phyloP scores from a whole-genome alignment of 768 basidiomycete genomes.

The Peribolospora baueri region DNA sequence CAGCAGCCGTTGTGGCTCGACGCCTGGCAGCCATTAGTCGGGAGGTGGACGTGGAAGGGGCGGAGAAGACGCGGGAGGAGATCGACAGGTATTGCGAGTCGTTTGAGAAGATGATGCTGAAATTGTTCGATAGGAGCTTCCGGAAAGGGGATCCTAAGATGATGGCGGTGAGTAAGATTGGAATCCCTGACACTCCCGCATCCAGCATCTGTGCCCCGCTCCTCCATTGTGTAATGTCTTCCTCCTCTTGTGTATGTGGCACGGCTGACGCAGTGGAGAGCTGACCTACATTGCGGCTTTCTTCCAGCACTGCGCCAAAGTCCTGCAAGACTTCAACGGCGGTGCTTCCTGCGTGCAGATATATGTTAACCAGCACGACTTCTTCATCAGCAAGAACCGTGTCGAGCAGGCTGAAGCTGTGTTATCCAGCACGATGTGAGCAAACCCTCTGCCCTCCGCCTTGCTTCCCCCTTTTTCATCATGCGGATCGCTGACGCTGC shows the following conservation, averaged over 20 bases:
- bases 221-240: not conserved
- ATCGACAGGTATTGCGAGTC: slow-evolving; percentile 96
- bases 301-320: slow-evolving; percentile 89
- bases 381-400: slow-evolving; percentile 71
- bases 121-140: slow-evolving; percentile 84
- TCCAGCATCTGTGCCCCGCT: not conserved
- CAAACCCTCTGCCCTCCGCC: slow-evolving; percentile 1
- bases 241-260: not conserved
- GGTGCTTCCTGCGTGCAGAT: slow-evolving; percentile 91
- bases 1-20: slow-evolving; percentile 66
- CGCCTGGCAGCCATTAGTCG: slow-evolving; percentile 67
- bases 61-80: slow-evolving; percentile 66
- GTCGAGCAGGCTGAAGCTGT: slow-evolving; percentile 28
- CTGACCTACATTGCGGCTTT: not conserved
- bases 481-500: not conserved
- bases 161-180: slow-evolving; percentile 54
- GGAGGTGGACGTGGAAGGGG: slow-evolving; percentile 68
- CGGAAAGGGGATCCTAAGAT: slow-evolving; percentile 93
- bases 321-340: slow-evolving; percentile 89
- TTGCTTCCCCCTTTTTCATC: not conserved
- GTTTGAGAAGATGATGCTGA: slow-evolving; percentile 95
- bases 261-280: not conserved
- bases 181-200: not conserved
- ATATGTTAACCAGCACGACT: slow-evolving; percentile 98
- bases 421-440: slow-evolving; percentile 24